These are phyloP conservation scores for Hyaloscypha bicolor DNA, from an alignment of 495 filamentous ascomycete species.

Conservation along the genomic window DNA sequence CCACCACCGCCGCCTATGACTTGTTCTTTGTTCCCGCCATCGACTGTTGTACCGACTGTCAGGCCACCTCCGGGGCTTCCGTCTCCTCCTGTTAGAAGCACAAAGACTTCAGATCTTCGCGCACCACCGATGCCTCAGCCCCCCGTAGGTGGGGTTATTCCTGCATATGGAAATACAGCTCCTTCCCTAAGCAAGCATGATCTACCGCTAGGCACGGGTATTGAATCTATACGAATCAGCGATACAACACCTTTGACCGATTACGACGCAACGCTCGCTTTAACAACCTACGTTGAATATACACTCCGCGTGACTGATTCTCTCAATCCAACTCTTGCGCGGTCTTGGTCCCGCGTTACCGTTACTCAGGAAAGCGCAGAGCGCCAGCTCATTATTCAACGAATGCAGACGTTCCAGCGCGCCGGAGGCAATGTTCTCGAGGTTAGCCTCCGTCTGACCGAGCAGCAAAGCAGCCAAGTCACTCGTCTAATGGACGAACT, in stretches of 20 bases:
- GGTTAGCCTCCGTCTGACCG: conserved; percentile 20
- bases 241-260: conserved; percentile 20
- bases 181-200: neutral
- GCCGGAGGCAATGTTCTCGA: conserved; percentile 20
- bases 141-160: neutral
- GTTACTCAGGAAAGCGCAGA: conserved; percentile 17
- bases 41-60: neutral
- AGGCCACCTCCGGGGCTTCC: neutral
- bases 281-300: conserved; percentile 24
- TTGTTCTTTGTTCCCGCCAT: neutral
- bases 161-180: neutral
- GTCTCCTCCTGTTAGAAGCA: neutral
- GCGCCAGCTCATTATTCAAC: neutral
- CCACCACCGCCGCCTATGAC: conserved; percentile 1
- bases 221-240: conserved; percentile 4
- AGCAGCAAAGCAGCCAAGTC: conserved; percentile 24
- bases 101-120: conserved; percentile 2
- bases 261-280: conserved; percentile 10
- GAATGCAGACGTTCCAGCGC: conserved; percentile 6
- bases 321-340: neutral
- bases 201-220: neutral
- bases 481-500: conserved; percentile 24
- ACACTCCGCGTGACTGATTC: conserved; percentile 19
- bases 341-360: conserved; percentile 18
- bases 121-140: neutral